A percentile compares a stretch with the other conserved stretches of the same genome.
phyloP scores from a whole-genome alignment of 495 filamentous ascomycete genomes.

The Terfezia claveryi region DNA sequence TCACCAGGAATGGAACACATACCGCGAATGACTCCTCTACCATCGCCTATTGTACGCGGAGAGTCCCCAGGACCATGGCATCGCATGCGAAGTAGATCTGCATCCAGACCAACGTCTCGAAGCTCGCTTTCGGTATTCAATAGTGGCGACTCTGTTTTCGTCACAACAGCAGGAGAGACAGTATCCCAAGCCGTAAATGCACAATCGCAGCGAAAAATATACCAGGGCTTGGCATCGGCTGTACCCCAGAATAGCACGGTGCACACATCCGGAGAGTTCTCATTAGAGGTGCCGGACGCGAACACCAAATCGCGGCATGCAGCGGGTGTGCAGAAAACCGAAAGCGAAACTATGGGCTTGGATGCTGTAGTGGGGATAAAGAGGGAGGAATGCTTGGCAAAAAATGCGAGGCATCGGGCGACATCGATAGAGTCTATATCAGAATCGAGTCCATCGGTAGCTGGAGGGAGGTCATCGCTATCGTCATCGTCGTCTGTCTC shows the following conservation, averaged over 20 bases:
- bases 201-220: conserved; percentile 30
- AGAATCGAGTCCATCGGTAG: conserved; percentile 17
- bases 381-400: conserved; percentile 2
- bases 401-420: conserved; percentile 40
- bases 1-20: conserved; percentile 13
- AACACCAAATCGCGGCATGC: conserved; percentile 6
- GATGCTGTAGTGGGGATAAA: conserved; percentile 20
- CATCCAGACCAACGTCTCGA: conserved; percentile 22
- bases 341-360: conserved; percentile 18
- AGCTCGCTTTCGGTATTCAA: conserved; percentile 22
- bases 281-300: conserved; percentile 8
- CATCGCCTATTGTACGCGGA: conserved; percentile 55
- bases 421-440: conserved; percentile 26
- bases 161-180: conserved; percentile 31
- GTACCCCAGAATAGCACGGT: conserved; percentile 22
- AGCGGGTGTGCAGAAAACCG: conserved; percentile 3
- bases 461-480: conserved; percentile 19
- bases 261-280: conserved; percentile 4
- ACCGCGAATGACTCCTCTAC: conserved; percentile 51
- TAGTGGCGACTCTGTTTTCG: conserved; percentile 24
- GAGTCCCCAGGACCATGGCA: conserved; percentile 58
- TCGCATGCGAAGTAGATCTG: conserved; percentile 33
- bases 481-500: conserved; percentile 20
- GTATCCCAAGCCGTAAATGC: conserved; percentile 26
- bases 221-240: conserved; percentile 22